Evolutionary conservation across 495 filamentous ascomycete genomes (phyloP), one percentile per base, ranked within the genome.

Genomic region (Mycothermus thermophilus): DNA sequence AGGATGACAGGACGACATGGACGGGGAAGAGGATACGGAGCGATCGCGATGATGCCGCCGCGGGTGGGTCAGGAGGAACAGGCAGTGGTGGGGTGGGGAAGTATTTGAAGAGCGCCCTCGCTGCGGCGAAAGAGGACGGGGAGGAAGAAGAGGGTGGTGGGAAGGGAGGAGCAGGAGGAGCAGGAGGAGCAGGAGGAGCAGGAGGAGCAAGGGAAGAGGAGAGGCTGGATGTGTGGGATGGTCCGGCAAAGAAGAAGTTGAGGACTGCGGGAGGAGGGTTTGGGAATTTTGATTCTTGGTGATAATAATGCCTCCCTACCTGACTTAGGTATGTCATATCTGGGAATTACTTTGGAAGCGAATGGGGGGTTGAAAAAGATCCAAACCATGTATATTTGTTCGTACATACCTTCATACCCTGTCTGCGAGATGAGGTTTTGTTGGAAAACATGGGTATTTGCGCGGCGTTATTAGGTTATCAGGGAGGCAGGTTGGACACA

Each of bases 201-300:
- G 34, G 39, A 23, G 18, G 41, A 50, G 16, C 64, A 69, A 10
- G 69, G 74, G 43, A 76, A 77, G 42, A 71, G 75, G 26, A 60
- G 74, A 60, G 59, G 29, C 64, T 72, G 35, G 67, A 69, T 22
- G 68, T 55, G 18, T 69, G 69, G 43, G 63, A 73, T 38, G 77
- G 81, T 44, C 83, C 81, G 22, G 69, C 64, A 7, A 78, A 73
- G 53, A 94, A 94, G 60, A 93, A 93, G 59, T 46, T 59, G 7
- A 93, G 84, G 52, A 64, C 66, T 3, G 79, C 10, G 14, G 35
- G 32, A 10, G 41, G 82, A 20, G 87, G 85, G 3, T 97, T 95
- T 67, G 90, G 90, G 10, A 90, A 95, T 60, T 95, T 97, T 52
- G 82, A 87, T 62, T 62, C 45, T 21, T 90, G 83, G 83, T 88